Evolutionary conservation across 441 rosid genomes (phyloP), one percentile per base, ranked within the genome.

Genomic region (Populus hybrid): DNA sequence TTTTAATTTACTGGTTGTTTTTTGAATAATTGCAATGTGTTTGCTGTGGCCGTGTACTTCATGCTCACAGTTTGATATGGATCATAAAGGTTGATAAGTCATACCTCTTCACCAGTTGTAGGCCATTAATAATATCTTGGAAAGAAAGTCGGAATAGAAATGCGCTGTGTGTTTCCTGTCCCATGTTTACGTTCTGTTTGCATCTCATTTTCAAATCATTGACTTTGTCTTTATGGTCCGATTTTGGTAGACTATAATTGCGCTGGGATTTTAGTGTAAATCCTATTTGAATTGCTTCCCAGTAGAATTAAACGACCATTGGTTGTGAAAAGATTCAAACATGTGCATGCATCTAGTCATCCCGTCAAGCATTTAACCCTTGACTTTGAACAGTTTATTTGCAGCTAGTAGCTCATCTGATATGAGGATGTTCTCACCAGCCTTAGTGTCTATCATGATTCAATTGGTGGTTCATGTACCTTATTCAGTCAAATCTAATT

Each of bases 191-290:
- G 35, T 35, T 53, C 42, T 69, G 21, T 10, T 19, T 16, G 70
- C 36, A 26, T 67, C 35, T 67, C 38, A 67, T 67, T 28, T 67
- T 67, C 34, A 3, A 16, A 5, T 30, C 35, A 28, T 67, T 67
- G 36, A 67, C 12, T 4, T 61, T 61, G 12, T 9, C 66, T 21
- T 21, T 61, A 61, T 23, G 12, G 10, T 61, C 65, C 9, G 4
- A 21, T 21, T 21, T 61, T 61, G 65, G 2, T 9, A 59, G 24
- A 59, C 35, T 67, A 28, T 14, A 30, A 67, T 9, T 67, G 70
- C 70, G 24, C 26, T 32, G 68, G 36, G 59, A 59, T 36, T 69
- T 76, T 35, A 70, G 30, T 18, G n/a, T 35, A 70, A 59, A 70
- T 70, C 26, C 7, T 26, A 10, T 59, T 23, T 34, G 53, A 59